These are phyloP conservation scores for Polymyxa betae DNA, from an alignment of 208 protist species.

Conservation along the genomic window DNA sequence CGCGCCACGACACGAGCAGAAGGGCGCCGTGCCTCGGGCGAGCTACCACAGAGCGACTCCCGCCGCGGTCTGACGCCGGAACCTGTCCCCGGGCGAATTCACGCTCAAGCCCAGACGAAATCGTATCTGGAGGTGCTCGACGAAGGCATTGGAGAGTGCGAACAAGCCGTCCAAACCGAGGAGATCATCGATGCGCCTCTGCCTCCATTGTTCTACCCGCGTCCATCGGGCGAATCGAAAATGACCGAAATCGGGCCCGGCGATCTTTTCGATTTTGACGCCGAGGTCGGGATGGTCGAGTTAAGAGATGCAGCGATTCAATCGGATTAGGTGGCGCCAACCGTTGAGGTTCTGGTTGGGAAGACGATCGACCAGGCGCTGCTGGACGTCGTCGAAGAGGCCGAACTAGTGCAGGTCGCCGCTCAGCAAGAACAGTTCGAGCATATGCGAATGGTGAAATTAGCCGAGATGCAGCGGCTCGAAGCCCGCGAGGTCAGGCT, in stretches of 20 bases:
- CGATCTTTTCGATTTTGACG: slow-evolving; percentile 95
- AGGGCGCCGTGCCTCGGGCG: slow-evolving; percentile 70
- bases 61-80: slow-evolving; percentile 57
- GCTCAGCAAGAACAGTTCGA: slow-evolving; percentile 90
- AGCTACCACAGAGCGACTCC: slow-evolving; percentile 67
- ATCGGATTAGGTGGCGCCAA: slow-evolving; percentile 92
- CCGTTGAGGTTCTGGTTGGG: slow-evolving; percentile 92
- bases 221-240: slow-evolving; percentile 87
- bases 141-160: slow-evolving; percentile 79
- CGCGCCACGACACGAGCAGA: not conserved
- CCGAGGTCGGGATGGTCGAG: no score
- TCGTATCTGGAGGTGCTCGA: slow-evolving; percentile 91
- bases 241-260: slow-evolving; percentile 92
- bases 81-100: slow-evolving; percentile 80
- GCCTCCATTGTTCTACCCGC: slow-evolving; percentile 87
- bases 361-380: slow-evolving; percentile 95
- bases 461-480: slow-evolving; percentile 89
- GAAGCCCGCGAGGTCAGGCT: slow-evolving; percentile 87
- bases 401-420: slow-evolving; percentile 89
- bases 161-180: slow-evolving; percentile 90
- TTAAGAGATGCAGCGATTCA: no score
- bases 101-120: slow-evolving; percentile 91
- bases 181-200: slow-evolving; percentile 87
- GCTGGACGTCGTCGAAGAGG: slow-evolving; percentile 95
- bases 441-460: slow-evolving; percentile 89